Evolutionary conservation across 768 basidiomycete genomes (phyloP), one percentile per base, ranked within the genome.

Genomic region (Clitopilus hobsonii): DNA sequence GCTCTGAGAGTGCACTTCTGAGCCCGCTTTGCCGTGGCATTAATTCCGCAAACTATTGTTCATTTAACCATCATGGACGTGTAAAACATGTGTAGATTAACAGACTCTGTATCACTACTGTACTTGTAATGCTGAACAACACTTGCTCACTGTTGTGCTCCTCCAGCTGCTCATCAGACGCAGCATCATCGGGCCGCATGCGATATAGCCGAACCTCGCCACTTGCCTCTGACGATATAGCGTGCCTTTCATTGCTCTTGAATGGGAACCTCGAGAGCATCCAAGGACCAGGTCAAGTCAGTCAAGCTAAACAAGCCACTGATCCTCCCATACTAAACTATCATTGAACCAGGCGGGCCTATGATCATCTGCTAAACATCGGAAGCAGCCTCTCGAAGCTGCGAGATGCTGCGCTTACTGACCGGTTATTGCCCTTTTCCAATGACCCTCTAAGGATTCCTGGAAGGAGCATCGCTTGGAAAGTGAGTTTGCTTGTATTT

Each of bases 391-490:
- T 86, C 26, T 78, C 83, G 41, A 88, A 85, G 67, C 69, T 89
- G 58, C 83, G 81, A 66, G 88, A 93, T 67, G 76, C 79, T 29
- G 79, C 83, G 10, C 69, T 88, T 14, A 76, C 79, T 55, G 85
- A 85, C 62, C 79, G 81, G 14, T 67, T 92, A 16, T 80, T 86
- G 59, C 65, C 68, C 50, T 62, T 71, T 23, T 65, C 71, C 3
- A 70, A 76, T 53, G 70, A 68, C 53, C 64, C 70, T 2, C 65
- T 75, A 28, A 83, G 79, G 49, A 73, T 88, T 6, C 69, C 81
- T 54, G 91, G 91, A n/a, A 76, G 91, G 62, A 91, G 91, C 68
- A 69, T 94, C 54, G 84, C 83, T 51, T 94, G 91, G 91, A 94
- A 93, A 86, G 91, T 88, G 65, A 55, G 32, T 59, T 50, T 55